phyloP scores from a whole-genome alignment of 371 early-diverging fungal genomes.

The Rhizopus arrhizus region DNA sequence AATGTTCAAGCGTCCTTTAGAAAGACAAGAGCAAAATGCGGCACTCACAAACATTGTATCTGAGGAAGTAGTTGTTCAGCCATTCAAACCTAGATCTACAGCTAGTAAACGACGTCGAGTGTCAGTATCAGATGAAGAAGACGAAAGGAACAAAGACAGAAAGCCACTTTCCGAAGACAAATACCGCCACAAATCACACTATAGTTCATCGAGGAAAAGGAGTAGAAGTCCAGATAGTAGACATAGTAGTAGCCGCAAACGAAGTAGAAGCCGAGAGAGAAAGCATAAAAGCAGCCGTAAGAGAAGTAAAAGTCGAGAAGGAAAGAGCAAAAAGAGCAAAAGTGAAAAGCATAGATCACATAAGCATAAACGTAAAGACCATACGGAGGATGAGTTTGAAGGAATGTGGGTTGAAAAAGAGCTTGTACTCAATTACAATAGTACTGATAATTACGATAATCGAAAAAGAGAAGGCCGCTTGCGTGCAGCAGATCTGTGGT shows the following conservation, averaged over 20 bases:
- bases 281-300: conserved; percentile 12
- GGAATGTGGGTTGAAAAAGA: conserved; percentile 49
- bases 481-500: conserved; percentile 39
- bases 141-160: conserved; percentile 32
- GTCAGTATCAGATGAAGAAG: conserved; percentile 39
- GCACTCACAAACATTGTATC: conserved; percentile 28
- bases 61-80: conserved; percentile 45
- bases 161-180: conserved; percentile 16
- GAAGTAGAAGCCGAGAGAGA: conserved; percentile 8
- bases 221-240: conserved; percentile 25
- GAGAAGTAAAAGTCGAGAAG: conserved; percentile 12
- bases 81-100: conserved; percentile 35
- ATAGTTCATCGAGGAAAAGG: conserved; percentile 22
- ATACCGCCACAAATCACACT: not conserved
- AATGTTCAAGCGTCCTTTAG: conserved; percentile 39
- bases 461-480: conserved; percentile 17
- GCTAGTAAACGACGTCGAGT: conserved; percentile 31
- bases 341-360: conserved; percentile 15
- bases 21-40: conserved; percentile 13
- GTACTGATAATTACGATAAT: not conserved
- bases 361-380: conserved; percentile 16
- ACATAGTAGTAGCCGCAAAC: conserved; percentile 6
- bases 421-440: conserved; percentile 2
- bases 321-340: conserved; percentile 13
- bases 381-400: conserved; percentile 28